phyloP scores from a whole-genome alignment of 2,329 filamentous ascomycete species.

The Beauveria varroae region DNA sequence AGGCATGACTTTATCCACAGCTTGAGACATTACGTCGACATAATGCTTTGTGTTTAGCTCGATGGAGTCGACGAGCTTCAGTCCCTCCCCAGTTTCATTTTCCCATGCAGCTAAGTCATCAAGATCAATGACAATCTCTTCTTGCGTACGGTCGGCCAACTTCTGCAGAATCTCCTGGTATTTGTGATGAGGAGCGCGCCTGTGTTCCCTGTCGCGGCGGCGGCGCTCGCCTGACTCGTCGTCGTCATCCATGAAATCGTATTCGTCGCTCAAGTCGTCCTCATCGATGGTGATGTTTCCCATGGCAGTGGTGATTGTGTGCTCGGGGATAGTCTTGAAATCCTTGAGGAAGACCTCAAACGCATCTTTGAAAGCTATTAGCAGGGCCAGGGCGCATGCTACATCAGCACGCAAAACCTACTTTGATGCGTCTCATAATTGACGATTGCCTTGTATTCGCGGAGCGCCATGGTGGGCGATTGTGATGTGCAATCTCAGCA shows the following conservation, averaged over 20 bases:
- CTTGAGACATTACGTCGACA: conserved; percentile 81
- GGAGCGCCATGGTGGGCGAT: conserved; percentile 65
- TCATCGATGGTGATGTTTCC: conserved; percentile 80
- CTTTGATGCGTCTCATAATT: conserved; percentile 84
- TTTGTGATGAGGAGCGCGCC: conserved; percentile 62
- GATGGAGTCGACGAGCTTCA: conserved; percentile 74
- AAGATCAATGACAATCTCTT: conserved; percentile 78
- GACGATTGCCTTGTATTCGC: conserved; percentile 69
- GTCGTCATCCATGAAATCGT: conserved; percentile 85
- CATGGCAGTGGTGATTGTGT: conserved; percentile 71
- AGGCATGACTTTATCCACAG: conserved; percentile 82
- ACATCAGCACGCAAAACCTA: conserved; percentile 32
- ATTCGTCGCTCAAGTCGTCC: conserved; percentile 79
- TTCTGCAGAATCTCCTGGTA: conserved; percentile 85
- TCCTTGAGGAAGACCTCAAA: conserved; percentile 82
- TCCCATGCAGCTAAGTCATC: conserved; percentile 85
- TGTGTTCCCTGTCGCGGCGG: conserved; percentile 40
- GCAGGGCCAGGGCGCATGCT: conserved; percentile 12
- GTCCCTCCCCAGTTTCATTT: conserved; percentile 56
- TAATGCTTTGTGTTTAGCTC: conserved; percentile 93
- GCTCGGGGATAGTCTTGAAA: conserved; percentile 74
- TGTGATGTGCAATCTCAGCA: conserved; percentile 13
- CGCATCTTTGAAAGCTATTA: conserved; percentile 45
- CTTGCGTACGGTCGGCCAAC: conserved; percentile 69
- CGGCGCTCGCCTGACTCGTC: conserved; percentile 50